Conservation (phyloP, 352 stramenopile species). For the Pythium aphanidermatum region DNA sequence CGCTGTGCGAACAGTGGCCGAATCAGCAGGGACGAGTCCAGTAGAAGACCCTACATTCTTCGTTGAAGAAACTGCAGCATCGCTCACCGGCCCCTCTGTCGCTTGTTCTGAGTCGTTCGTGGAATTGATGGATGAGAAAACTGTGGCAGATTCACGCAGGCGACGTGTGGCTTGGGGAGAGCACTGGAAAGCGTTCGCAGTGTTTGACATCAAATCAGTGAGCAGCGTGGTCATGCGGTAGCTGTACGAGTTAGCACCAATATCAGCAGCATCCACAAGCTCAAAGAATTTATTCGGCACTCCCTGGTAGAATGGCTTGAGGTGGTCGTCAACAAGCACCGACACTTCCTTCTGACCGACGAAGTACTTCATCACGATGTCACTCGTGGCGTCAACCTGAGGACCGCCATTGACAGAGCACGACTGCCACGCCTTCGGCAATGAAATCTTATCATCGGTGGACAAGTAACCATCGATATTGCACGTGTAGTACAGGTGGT, state of each 20-base stretch:
- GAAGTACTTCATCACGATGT: constrained; percentile 11
- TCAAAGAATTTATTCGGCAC: constrained; percentile 8
- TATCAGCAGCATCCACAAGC: constrained; percentile 7
- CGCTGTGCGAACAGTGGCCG: neutral
- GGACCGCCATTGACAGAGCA: neutral
- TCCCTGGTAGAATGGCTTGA: constrained; percentile 7
- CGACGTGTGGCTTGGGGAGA: neutral
- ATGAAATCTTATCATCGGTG: neutral
- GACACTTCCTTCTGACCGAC: constrained; percentile 2
- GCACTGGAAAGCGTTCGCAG: constrained; percentile 1
- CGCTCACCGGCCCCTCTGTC: too few species aligned
- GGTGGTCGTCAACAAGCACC: constrained; percentile 6
- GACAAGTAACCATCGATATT: constrained; percentile 2
- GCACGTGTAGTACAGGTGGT: constrained; percentile 11
- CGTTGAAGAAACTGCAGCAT: too few species aligned
- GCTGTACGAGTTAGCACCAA: constrained; percentile 2
- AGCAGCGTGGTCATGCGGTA: constrained; percentile 8
- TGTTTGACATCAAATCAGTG: constrained; percentile 7
- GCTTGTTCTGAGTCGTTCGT: too few species aligned
- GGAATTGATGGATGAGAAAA: too few species aligned
- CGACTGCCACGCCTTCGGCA: constrained; percentile 9
- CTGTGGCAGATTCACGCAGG: too few species aligned
- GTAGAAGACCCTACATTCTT: too few species aligned
- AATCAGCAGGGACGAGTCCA: neutral
- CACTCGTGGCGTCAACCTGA: neutral